phyloP scores from a whole-genome alignment of 441 rosid species.

The Corymbia citriodora region DNA sequence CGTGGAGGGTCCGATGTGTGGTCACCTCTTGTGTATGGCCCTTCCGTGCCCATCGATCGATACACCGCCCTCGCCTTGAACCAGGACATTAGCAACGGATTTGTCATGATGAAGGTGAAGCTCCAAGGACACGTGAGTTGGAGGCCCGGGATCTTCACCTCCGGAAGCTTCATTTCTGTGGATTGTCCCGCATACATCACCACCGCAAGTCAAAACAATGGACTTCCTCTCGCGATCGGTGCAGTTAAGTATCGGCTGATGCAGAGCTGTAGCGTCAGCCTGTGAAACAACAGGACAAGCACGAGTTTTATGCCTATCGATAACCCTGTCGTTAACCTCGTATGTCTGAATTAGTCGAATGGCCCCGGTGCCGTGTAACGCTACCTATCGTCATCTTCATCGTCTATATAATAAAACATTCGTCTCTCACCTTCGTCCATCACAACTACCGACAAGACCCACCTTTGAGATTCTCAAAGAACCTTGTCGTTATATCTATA shows the following conservation, averaged over 20 bases:
- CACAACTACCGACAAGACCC: background rate
- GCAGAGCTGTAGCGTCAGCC: conserved; percentile 7
- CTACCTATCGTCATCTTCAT: background rate
- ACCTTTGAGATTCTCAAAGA: background rate
- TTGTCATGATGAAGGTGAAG: background rate
- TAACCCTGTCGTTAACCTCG: background rate
- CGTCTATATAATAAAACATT: background rate
- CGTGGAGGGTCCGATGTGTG: background rate
- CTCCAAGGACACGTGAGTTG: background rate
- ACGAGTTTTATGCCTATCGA: background rate
- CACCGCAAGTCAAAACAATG: background rate
- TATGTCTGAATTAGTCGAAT: background rate
- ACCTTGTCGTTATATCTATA: background rate
- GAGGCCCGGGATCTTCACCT: conserved; percentile 3
- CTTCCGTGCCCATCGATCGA: background rate
- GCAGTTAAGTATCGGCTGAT: conserved; percentile 2
- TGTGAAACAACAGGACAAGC: background rate
- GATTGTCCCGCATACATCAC: conserved; percentile 1
- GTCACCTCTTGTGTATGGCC: background rate
- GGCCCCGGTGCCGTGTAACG: background rate
- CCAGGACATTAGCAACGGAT: background rate
- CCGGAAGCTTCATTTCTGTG: background rate
- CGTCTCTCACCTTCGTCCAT: background rate
- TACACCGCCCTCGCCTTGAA: background rate
- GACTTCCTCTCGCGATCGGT: background rate